Percentiles rank a stretch among this genome's conserved stretches.
Conservation (phyloP, 495 filamentous ascomycete species). For the Tuber borchii region DNA sequence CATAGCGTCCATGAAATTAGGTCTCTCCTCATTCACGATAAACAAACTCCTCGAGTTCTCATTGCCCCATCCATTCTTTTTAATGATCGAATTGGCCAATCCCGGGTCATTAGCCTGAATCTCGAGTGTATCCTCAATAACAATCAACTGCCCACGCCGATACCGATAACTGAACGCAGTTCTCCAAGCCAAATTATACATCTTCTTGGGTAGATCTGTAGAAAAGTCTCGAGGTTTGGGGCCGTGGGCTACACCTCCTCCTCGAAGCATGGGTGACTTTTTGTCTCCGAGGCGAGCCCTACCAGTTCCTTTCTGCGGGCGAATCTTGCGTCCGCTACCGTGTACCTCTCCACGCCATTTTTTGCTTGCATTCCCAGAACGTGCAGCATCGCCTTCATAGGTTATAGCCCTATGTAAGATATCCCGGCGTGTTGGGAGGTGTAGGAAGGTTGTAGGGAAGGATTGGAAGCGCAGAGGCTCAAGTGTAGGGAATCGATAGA, state of each 20-base stretch:
- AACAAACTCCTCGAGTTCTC: slow-evolving; percentile 66
- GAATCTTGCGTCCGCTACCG: slow-evolving; percentile 70
- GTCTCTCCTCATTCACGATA: slow-evolving; percentile 56
- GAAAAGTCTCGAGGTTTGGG: slow-evolving; percentile 85
- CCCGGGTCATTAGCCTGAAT: slow-evolving; percentile 53
- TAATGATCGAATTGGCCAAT: slow-evolving; percentile 59
- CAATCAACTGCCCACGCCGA: slow-evolving; percentile 72
- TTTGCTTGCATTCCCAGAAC: slow-evolving; percentile 76
- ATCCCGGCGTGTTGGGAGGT: slow-evolving; percentile 80
- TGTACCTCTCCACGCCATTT: slow-evolving; percentile 80
- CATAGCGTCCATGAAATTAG: slow-evolving; percentile 55
- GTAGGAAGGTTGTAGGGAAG: slow-evolving; percentile 73
- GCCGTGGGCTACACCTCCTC: slow-evolving; percentile 80
- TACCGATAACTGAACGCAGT: slow-evolving; percentile 90
- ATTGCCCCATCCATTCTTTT: slow-evolving; percentile 64
- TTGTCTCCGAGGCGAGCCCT: slow-evolving; percentile 68
- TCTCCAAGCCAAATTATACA: slow-evolving; percentile 94
- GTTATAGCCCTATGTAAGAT: slow-evolving; percentile 87
- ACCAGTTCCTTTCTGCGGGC: slow-evolving; percentile 79
- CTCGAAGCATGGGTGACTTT: slow-evolving; percentile 73
- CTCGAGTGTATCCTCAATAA: slow-evolving; percentile 67
- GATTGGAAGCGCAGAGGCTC: slow-evolving; percentile 72
- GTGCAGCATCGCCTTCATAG: slow-evolving; percentile 84
- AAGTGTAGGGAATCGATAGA: slow-evolving; percentile 84
- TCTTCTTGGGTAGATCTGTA: slow-evolving; percentile 72